Conservation (phyloP, 306 rosid species). For the Lathyrus aphaca region DNA sequence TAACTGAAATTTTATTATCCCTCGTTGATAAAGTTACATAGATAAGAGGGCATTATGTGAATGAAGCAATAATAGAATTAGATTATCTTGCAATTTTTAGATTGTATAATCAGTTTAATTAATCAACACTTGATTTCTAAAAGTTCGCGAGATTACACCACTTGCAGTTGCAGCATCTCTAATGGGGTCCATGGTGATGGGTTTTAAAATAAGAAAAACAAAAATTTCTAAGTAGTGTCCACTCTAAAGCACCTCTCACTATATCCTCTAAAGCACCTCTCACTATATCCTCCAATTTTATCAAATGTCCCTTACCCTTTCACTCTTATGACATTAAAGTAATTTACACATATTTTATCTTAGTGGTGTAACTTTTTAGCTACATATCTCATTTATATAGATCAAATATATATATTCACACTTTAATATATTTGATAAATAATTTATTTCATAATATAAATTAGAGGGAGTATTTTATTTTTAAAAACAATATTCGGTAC, state of each 20-base stretch:
- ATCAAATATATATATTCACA: too few relatives aligned
- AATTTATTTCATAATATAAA: too few relatives aligned
- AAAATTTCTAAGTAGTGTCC: too few relatives aligned
- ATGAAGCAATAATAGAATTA: background rate
- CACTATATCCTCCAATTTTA: background rate
- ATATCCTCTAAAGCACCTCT: background rate
- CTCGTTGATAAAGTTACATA: too few relatives aligned
- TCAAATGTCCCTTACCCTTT: too few relatives aligned
- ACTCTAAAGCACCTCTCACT: background rate
- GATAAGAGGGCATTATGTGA: too few relatives aligned
- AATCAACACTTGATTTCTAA: slow-evolving; percentile 32
- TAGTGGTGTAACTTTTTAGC: background rate
- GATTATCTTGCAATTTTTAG: background rate
- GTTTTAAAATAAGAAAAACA: too few relatives aligned
- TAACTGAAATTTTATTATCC: too few relatives aligned
- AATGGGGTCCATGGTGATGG: background rate
- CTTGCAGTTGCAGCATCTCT: slow-evolving; percentile 12
- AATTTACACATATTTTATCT: background rate
- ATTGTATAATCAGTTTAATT: background rate
- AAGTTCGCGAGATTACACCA: slow-evolving; percentile 10
- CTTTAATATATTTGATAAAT: too few relatives aligned
- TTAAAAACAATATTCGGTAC: background rate
- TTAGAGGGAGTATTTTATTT: too few relatives aligned
- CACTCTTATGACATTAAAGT: background rate
- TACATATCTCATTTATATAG: too few relatives aligned